Evolutionary conservation across 768 basidiomycete genomes (phyloP).

Genomic region (Boletus insuetus): DNA sequence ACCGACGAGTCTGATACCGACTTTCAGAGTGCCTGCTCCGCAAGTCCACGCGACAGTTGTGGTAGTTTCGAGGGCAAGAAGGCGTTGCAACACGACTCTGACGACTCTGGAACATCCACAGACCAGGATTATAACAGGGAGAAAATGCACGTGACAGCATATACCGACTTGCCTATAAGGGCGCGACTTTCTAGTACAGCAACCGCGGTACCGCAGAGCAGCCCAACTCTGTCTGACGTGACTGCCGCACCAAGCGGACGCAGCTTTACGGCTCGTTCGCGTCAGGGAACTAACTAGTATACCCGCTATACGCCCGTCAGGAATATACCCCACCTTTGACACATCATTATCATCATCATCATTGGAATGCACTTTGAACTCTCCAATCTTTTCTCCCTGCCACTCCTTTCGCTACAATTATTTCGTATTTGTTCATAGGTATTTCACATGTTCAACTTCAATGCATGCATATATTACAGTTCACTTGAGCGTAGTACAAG

Average conservation of each 20-base stretch:
- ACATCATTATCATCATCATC: constrained; percentile 17
- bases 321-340: constrained; percentile 28
- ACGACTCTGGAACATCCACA: constrained; percentile 31
- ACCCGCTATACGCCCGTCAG: constrained; percentile 7
- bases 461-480: constrained; percentile 28
- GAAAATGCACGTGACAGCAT: constrained; percentile 30
- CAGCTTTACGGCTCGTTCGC: constrained; percentile 20
- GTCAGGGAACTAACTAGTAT: constrained; percentile 18
- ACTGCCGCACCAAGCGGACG: constrained; percentile 30
- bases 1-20: constrained; percentile 82
- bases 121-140: constrained; percentile 31
- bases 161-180: constrained; percentile 39
- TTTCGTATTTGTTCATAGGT: constrained; percentile 23
- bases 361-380: constrained; percentile 14
- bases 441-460: constrained; percentile 23
- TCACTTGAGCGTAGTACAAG: constrained; percentile 22
- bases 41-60: constrained; percentile 68
- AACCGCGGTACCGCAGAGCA: constrained; percentile 46
- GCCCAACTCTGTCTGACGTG: constrained; percentile 40
- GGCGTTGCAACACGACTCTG: constrained; percentile 23
- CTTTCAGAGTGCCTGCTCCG: constrained; percentile 83
- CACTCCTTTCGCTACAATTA: constrained; percentile 19
- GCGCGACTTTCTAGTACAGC: constrained; percentile 56
- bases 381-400: constrained; percentile 13
- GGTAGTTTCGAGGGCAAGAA: constrained; percentile 41